Evolutionary conservation across 2,329 filamentous ascomycete species (phyloP).

Genomic region (Paracorniculantispora psalliotae): DNA sequence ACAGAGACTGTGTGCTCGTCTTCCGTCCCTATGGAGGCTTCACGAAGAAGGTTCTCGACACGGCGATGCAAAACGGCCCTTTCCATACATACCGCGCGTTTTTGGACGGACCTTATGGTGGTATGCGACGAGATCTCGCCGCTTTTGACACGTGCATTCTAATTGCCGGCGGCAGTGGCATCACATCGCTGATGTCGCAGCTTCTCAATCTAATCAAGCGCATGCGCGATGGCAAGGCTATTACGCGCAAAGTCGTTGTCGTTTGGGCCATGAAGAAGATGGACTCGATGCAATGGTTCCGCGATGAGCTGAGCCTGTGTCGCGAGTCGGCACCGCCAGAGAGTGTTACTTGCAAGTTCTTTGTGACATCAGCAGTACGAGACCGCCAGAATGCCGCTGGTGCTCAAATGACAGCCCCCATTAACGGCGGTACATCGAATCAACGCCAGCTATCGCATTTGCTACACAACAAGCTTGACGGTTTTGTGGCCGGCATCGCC

Average conservation of each 20-base stretch:
- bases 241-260: conserved; percentile 84
- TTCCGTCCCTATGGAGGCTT: conserved; percentile 92
- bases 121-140: conserved; percentile 83
- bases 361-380: conserved; percentile 67
- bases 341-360: conserved; percentile 90
- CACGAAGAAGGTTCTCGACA: conserved; percentile 77
- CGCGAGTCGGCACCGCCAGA: conserved; percentile 83
- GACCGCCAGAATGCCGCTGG: conserved; percentile 25
- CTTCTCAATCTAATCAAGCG: conserved; percentile 91
- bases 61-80: conserved; percentile 76
- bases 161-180: conserved; percentile 89
- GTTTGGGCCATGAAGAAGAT: conserved; percentile 91
- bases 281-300: conserved; percentile 97
- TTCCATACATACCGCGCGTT: conserved; percentile 91
- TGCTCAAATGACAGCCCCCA: conserved; percentile 42
- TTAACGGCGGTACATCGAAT: conserved; percentile 19
- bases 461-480: conserved; percentile 82
- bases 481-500: conserved; percentile 80
- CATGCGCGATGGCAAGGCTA: conserved; percentile 90
- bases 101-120: conserved; percentile 89
- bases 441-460: conserved; percentile 63
- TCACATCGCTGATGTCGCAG: conserved; percentile 89
- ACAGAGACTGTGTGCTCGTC: conserved; percentile 82
- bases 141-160: conserved; percentile 92
- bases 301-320: conserved; percentile 88